Evolutionary conservation across 495 filamentous ascomycete genomes (phyloP).

Genomic region (Bacidia gigantensis): DNA sequence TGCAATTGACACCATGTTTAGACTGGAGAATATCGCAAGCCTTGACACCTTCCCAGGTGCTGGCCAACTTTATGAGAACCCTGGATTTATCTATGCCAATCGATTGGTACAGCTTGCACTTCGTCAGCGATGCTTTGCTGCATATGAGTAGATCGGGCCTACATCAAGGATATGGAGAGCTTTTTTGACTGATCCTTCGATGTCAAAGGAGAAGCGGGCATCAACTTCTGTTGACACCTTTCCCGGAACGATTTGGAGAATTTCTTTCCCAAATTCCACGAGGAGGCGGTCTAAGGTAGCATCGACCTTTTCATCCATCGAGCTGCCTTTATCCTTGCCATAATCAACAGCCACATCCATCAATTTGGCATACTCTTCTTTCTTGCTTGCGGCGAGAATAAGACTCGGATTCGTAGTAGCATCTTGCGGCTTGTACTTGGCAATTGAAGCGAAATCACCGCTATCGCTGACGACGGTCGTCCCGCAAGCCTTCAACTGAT

Average conservation of each 20-base stretch:
- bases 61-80: slow-evolving; percentile 50
- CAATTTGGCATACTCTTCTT: slow-evolving; percentile 85
- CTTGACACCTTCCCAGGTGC: slow-evolving; percentile 86
- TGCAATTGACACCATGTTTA: slow-evolving; percentile 90
- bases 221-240: slow-evolving; percentile 99
- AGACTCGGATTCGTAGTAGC: slow-evolving; percentile 98
- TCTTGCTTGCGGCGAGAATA: slow-evolving; percentile 96
- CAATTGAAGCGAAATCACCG: slow-evolving; percentile 77
- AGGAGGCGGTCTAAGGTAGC: slow-evolving; percentile 81
- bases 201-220: slow-evolving; percentile 91
- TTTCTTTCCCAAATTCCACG: slow-evolving; percentile 95
- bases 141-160: slow-evolving; percentile 18
- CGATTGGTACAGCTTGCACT: slow-evolving; percentile 73
- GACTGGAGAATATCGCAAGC: slow-evolving; percentile 88
- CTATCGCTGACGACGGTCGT: slow-evolving; percentile 97
- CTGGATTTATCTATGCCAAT: slow-evolving; percentile 86
- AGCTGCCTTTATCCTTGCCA: slow-evolving; percentile 56
- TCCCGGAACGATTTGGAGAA: slow-evolving; percentile 90
- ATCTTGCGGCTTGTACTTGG: slow-evolving; percentile 99
- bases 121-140: not conserved
- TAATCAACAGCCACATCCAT: slow-evolving; percentile 78
- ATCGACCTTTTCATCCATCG: slow-evolving; percentile 64
- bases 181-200: slow-evolving; percentile 83
- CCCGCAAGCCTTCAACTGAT: slow-evolving; percentile 91
- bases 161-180: slow-evolving; percentile 94